Evolutionary conservation across 495 filamentous ascomycete genomes (phyloP).

Genomic region (Trichocladium antarcticum): DNA sequence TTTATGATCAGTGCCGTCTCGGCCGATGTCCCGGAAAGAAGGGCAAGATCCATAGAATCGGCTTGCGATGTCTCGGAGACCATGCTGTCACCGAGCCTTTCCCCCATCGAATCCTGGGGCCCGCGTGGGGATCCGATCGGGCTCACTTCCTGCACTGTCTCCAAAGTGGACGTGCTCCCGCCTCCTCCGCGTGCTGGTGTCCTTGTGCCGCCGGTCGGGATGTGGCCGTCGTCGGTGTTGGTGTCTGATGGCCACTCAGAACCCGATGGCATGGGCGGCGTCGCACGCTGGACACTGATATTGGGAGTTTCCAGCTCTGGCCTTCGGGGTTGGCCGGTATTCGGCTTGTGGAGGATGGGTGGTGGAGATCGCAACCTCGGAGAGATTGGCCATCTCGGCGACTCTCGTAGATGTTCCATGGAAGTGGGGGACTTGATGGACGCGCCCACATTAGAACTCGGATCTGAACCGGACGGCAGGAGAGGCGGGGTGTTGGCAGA

Average conservation of each 20-base stretch:
- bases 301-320: constrained; percentile 37
- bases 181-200: constrained; percentile 56
- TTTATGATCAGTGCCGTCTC: constrained; percentile 31
- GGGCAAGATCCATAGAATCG: constrained; percentile 24
- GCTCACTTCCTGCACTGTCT: constrained; percentile 89
- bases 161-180: constrained; percentile 58
- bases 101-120: constrained; percentile 37
- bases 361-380: constrained; percentile 59
- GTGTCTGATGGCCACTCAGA: constrained; percentile 33
- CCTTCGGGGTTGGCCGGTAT: constrained; percentile 34
- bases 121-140: constrained; percentile 59
- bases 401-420: constrained; percentile 44
- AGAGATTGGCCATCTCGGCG: constrained; percentile 55
- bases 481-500: constrained; percentile 50
- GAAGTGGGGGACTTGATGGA: constrained; percentile 49
- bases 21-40: constrained; percentile 22
- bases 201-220: constrained; percentile 47
- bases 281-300: constrained; percentile 46
- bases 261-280: constrained; percentile 33
- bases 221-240: constrained; percentile 44
- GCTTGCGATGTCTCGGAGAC: constrained; percentile 32
- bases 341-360: constrained; percentile 39
- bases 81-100: constrained; percentile 41
- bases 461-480: constrained; percentile 45
- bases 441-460: constrained; percentile 40